These are phyloP conservation scores for Suillus subluteus DNA, from an alignment of 768 basidiomycete species.

Conservation along the genomic window DNA sequence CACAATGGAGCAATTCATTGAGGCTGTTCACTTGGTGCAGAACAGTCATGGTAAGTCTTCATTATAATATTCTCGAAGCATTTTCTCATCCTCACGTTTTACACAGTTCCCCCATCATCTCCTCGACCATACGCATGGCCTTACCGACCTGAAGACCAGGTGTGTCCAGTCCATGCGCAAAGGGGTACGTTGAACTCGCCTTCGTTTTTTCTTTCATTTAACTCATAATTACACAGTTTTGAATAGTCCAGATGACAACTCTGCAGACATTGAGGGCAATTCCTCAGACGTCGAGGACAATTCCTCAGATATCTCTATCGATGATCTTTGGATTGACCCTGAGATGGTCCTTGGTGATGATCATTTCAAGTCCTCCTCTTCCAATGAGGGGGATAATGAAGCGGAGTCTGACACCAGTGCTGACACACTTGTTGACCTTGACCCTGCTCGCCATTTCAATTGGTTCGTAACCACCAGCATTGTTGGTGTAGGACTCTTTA, in stretches of 20 bases:
- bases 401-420: background rate
- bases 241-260: too few species aligned
- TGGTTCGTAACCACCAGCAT: background rate
- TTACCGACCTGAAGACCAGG: background rate
- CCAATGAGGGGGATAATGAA: background rate
- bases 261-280: too few species aligned
- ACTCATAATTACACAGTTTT: background rate
- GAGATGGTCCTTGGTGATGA: background rate
- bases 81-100: rapidly evolving
- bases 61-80: background rate
- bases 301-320: background rate
- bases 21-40: background rate
- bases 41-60: background rate
- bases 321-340: background rate
- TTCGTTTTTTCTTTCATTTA: background rate
- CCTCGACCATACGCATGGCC: background rate
- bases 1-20: background rate
- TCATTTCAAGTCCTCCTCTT: background rate
- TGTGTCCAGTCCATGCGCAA: background rate
- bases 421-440: background rate
- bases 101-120: background rate
- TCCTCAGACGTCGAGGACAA: too few species aligned
- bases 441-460: background rate
- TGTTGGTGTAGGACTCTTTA: background rate
- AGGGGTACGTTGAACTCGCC: background rate